Base-by-base conservation (phyloP, 371 early-diverging fungal species). In the Mucor lusitanicus region DNA sequence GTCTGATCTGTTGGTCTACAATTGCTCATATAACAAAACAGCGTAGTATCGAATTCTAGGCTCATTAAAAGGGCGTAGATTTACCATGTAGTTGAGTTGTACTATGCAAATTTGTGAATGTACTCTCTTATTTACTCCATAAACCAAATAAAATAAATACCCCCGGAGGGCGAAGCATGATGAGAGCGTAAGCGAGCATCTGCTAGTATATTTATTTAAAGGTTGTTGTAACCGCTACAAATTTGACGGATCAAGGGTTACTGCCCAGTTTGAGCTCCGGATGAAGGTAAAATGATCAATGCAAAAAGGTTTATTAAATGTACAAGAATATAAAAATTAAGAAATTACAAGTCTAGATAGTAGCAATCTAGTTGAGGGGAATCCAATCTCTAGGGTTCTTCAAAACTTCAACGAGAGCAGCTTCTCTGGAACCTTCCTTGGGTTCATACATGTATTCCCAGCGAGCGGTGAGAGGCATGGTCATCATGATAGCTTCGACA, bases 361-460 rank as follows among this genome's bases (percentile, higher is more conserved):
- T 53, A 53, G 11, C 23, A 53, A 53, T 57, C 39, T 60, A 65
- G 17, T 62, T 62, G 15, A 59, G 15, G 17, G 64, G 27, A 27
- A 89, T 77, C 98, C 98, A 99, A 19, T 95, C 92, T 39, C 74
- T 79, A 17, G 98, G 96, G 8, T 80, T 84, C 63, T 90, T 88
- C 59, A 97, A 80, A 0, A 95, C 91, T 21, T 95, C 85, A 40
- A 95, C 70, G 23, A 97, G 77, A 64, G 85, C 72, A 23, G 83
- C 91, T 80, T 96, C 97, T 40, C 78, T 77, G 6, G 90, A 87
- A 23, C 89, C 91, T 17, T 82, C 75, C 33, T 76, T 80, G 0
- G 95, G 94, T 48, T 80, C 75, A 58, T 94, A 89, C 85, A 88
- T 88, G 81, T 98, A 95, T 77, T 93, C 94, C 95, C 95, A 95